Conservation (phyloP, 345 rosid genomes). For the Carallia brachiata region DNA sequence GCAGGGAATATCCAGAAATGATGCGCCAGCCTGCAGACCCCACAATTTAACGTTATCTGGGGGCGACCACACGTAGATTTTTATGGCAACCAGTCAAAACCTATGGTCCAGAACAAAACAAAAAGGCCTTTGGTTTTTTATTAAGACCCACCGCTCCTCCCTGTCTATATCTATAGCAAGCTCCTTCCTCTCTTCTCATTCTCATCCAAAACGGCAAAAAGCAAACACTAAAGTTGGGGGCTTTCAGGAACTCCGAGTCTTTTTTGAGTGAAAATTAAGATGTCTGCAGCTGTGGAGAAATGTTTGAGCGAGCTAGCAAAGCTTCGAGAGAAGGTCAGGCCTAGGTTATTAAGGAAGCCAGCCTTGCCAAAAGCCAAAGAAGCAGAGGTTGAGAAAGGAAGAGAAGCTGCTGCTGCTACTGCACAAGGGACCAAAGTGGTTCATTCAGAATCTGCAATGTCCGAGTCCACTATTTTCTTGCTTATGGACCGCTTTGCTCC, state of each 20-base stretch:
- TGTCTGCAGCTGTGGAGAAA: conserved; percentile 51
- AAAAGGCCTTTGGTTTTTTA: background rate
- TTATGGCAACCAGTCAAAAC: background rate
- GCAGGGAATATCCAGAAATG: conserved; percentile 9
- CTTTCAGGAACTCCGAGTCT: background rate
- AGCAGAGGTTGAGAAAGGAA: conserved; percentile 17
- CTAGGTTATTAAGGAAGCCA: conserved; percentile 19
- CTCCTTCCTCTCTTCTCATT: background rate
- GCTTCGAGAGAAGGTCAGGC: conserved; percentile 45
- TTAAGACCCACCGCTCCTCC: background rate
- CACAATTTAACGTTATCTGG: background rate
- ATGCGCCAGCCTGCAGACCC: too few relatives aligned
- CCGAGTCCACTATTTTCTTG: conserved; percentile 64
- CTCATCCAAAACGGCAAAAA: background rate
- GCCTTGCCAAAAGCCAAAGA: conserved; percentile 26
- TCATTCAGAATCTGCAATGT: conserved; percentile 36
- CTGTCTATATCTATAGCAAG: background rate
- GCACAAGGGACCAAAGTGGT: conserved; percentile 25
- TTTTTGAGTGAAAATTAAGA: background rate
- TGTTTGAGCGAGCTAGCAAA: conserved; percentile 57
- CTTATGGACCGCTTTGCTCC: conserved; percentile 87
- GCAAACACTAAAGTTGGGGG: background rate
- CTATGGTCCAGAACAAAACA: background rate
- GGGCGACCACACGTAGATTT: conserved; percentile 19
- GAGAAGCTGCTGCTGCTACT: conserved; percentile 11